Evolutionary conservation across 2,329 filamentous ascomycete genomes (phyloP), one percentile per base, ranked within the genome.

Genomic region (Cercospora nicotianae): DNA sequence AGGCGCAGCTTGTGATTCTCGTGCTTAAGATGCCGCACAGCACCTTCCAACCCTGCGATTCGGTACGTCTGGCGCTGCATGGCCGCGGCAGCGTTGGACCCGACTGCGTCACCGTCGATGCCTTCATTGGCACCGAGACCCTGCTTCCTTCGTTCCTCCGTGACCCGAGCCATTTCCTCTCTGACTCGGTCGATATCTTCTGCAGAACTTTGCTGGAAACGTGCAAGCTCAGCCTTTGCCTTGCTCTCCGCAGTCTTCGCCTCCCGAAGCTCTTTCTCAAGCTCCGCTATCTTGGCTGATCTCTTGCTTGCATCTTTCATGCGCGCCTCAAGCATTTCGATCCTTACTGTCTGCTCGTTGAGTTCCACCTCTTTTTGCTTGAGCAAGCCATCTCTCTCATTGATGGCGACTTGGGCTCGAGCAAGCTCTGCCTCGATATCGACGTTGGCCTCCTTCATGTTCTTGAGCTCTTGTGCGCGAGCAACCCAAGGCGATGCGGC

Each of bases 341-440:
- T 96, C 79, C 95, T 94, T 73, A 97, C 90, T n/a, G 90, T 87
- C 26, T 92, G 87, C 67, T 96, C 94, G 78, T 96, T 93, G 63
- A 96, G 87, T 39, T 90, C 89, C 77, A 94, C 91, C 72, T 97
- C 92, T 51, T 81, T 80, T 65, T 80, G 75, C 66, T 78, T 80
- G 45, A 86, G 77, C 66, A 82, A 78, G 18, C 80, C 77, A 3
- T 91, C 90, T 20, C 91, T 89, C 75, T 94, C 92, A 72, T 90
- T 88, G 72, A 95, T 87, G 72, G 94, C 90, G 63, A 94, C 91
- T 74, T 90, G 92, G 66, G 97, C 83, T 20, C 90, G 88, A 6
- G 90, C 87, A 64, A 97, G 86, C 78, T 97, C 92, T 75, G 94
- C 91, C 76, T 97, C 93, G 0, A 91, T 89, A 75, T 97, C 93